Percentiles rank a stretch among this genome's conserved stretches.
Evolutionary conservation across 768 basidiomycete species (phyloP).

Genomic region (Leccinum fibrillosum): DNA sequence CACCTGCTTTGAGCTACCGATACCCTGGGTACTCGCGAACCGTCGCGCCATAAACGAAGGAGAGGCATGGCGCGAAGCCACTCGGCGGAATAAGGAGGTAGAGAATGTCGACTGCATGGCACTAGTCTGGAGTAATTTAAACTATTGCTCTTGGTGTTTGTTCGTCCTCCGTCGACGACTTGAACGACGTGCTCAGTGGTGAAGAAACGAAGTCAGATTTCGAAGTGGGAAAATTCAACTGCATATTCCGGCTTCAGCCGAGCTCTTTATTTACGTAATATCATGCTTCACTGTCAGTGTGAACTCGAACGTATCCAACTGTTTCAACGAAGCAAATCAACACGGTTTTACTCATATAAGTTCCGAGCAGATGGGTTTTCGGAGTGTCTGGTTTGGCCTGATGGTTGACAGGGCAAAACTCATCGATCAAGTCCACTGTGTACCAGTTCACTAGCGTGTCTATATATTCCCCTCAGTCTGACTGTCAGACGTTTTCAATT

Average conservation of each 20-base stretch:
- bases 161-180: slow-evolving; percentile 4
- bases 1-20: slow-evolving; percentile 58
- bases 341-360: too few relatives aligned
- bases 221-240: not conserved
- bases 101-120: slow-evolving; percentile 26
- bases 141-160: slow-evolving; percentile 3
- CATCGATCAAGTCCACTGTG: too few relatives aligned
- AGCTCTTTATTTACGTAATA: not conserved
- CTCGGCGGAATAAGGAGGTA: slow-evolving; percentile 25
- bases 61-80: slow-evolving; percentile 12
- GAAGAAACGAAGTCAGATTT: not conserved
- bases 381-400: not conserved
- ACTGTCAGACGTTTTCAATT: not conserved
- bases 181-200: not conserved
- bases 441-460: too few relatives aligned
- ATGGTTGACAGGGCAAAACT: not conserved
- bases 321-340: not conserved
- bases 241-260: not conserved
- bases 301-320: too few relatives aligned
- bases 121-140: slow-evolving; percentile 1
- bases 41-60: slow-evolving; percentile 29
- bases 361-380: too few relatives aligned
- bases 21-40: slow-evolving; percentile 44
- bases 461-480: not conserved
- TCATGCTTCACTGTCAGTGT: too few relatives aligned